Evolutionary conservation across 306 rosid species (phyloP).

Genomic region (Prunus mira): DNA sequence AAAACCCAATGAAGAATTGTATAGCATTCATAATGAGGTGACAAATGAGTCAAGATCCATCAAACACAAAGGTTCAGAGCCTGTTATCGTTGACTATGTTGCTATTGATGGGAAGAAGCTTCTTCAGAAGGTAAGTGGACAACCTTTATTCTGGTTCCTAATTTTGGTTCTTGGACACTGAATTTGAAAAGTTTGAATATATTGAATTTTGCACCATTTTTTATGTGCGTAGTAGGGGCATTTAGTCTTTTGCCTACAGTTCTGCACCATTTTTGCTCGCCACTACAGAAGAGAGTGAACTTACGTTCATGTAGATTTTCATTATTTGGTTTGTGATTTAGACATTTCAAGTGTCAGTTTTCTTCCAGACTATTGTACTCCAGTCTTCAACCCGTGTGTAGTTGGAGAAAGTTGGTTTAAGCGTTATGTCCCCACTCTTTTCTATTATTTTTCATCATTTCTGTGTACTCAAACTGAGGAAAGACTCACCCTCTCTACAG

Average conservation of each 20-base stretch:
- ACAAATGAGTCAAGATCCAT: constrained; percentile 19
- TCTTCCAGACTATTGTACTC: not conserved
- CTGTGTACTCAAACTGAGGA: not conserved
- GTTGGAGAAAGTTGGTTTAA: no score
- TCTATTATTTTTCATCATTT: not conserved
- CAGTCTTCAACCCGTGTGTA: not conserved
- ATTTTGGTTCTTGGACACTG: not conserved
- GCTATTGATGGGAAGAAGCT: constrained; percentile 61
- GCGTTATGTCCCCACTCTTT: not conserved
- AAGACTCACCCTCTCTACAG: not conserved
- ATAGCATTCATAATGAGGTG: constrained; percentile 57
- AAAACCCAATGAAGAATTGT: constrained; percentile 69
- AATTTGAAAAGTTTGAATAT: not conserved
- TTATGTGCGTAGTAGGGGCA: not conserved
- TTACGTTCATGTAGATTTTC: not conserved
- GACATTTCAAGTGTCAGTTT: not conserved
- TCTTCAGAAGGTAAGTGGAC: constrained; percentile 59
- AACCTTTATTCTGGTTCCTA: not conserved
- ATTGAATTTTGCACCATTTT: not conserved
- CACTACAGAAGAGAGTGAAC: not conserved
- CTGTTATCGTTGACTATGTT: constrained; percentile 84
- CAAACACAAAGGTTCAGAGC: constrained; percentile 74
- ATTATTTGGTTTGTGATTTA: not conserved
- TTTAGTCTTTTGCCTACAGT: not conserved
- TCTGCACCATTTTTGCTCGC: not conserved